A percentile compares a stretch with the other conserved stretches of the same genome.
phyloP scores from a whole-genome alignment of 306 rosid species.

The Lablab purpureus region DNA sequence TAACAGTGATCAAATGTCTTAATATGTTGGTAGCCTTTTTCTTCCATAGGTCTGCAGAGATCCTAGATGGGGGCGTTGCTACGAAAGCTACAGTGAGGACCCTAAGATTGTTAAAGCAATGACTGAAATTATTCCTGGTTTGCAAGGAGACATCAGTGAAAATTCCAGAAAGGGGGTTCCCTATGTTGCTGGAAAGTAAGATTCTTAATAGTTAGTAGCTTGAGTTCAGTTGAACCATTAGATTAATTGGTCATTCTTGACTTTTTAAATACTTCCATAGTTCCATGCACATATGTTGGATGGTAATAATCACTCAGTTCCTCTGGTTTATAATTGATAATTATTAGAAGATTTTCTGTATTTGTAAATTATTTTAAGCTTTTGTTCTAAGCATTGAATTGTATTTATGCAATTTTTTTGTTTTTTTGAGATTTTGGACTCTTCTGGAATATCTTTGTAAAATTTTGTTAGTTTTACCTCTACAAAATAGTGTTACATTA shows the following conservation, averaged over 20 bases:
- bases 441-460: not conserved
- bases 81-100: constrained; percentile 29
- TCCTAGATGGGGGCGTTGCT: constrained; percentile 38
- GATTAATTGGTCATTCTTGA: not conserved
- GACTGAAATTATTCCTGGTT: constrained; percentile 32
- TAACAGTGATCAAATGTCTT: not conserved
- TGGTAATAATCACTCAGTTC: not conserved
- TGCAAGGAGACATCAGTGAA: constrained; percentile 21
- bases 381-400: not conserved
- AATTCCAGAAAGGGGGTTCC: constrained; percentile 28
- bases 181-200: constrained; percentile 33
- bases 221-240: constrained; percentile 9
- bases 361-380: not conserved
- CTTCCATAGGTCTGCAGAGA: constrained; percentile 33
- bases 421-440: not conserved
- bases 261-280: not conserved
- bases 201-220: not conserved
- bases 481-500: not conserved
- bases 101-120: constrained; percentile 18
- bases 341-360: not conserved
- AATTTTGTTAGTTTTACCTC: not conserved
- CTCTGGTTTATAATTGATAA: not conserved
- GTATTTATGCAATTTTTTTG: not conserved
- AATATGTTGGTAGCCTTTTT: not conserved
- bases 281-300: not conserved